Evolutionary conservation across 768 basidiomycete species (phyloP), one percentile per base, ranked within the genome.

Genomic region (Imleria badia): DNA sequence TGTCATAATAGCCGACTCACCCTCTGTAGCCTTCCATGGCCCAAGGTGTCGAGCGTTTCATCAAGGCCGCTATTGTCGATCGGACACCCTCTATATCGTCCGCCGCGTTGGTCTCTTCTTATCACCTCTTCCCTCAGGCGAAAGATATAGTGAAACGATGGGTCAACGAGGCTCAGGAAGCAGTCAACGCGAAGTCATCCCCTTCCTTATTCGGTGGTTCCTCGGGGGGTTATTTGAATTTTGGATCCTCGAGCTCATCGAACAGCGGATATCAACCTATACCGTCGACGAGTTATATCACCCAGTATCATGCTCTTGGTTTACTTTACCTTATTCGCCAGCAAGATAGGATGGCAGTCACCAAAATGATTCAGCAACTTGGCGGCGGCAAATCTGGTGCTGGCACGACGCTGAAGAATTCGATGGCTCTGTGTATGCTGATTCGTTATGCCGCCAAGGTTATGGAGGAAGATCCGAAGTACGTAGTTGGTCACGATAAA

Each of bases 381-480:
- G 92, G 91, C 41, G 91, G 91, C 6, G 91, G 91, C 14, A 90
- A 90, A 65, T 86, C 89, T 36, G 91, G 91, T 29, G 79, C 87
- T 38, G 89, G 88, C 8, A 90, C 89, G 20, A 86, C 86, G 11
- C 70, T 99, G 63, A 94, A 94, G 77, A 98, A 94, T 70, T 85
- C 96, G 7, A 94, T 97, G 91, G 94, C 97, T 6, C 78, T 98
- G 33, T 98, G 94, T 73, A 97, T 99, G 95, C 80, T 99, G 60
- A 96, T 98, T 70, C 86, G 96, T 26, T 98, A 94, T 74, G 94
- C 96, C 13, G 87, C 94, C n/a, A 98, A 98, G 74, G 92, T 98
- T 45, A 94, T 95, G 82, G 96, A 98, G 62, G 97, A 99, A 60
- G 97, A 99, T 72, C 89, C 92, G 12, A 98, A 98, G 97, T 98